Percentiles rank a stretch among this genome's conserved stretches.
Evolutionary conservation across 495 filamentous ascomycete species (phyloP).

Genomic region (Xylaria flabelliformis): DNA sequence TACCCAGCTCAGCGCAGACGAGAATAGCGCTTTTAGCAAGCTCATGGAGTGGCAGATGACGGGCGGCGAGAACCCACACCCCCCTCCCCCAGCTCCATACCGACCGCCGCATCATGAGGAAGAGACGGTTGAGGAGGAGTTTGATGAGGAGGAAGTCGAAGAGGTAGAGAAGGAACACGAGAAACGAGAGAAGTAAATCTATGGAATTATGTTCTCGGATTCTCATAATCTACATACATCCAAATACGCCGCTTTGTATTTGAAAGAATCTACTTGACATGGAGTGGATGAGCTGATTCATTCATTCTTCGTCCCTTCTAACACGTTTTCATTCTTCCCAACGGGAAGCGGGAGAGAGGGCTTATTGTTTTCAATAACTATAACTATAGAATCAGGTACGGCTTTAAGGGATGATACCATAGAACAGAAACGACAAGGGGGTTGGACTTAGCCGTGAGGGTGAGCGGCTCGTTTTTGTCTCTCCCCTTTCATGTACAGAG

Average conservation of each 20-base stretch:
- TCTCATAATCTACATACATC: neutral
- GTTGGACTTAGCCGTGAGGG: neutral
- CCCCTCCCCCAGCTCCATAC: slow-evolving; percentile 21
- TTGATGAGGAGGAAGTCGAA: slow-evolving; percentile 47
- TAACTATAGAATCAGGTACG: slow-evolving; percentile 18
- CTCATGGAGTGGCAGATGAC: slow-evolving; percentile 99
- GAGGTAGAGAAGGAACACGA: slow-evolving; percentile 41
- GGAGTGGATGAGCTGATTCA: neutral
- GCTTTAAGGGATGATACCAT: slow-evolving; percentile 24
- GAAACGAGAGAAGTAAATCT: slow-evolving; percentile 23
- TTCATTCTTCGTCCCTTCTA: neutral
- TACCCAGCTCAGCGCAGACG: slow-evolving; percentile 70
- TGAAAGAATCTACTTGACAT: neutral
- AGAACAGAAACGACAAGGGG: neutral
- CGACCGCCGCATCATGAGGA: slow-evolving; percentile 46
- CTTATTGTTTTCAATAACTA: slow-evolving; percentile 3
- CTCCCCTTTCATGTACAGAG: neutral
- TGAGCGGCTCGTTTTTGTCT: neutral
- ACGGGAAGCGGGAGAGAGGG: neutral
- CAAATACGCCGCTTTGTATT: neutral
- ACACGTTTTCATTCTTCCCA: neutral
- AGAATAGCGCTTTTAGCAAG: slow-evolving; percentile 83
- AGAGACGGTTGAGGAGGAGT: slow-evolving; percentile 42
- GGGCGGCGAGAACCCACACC: slow-evolving; percentile 66
- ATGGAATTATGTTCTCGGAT: neutral